Percentiles rank a stretch among this genome's conserved stretches.
These are phyloP conservation scores for Stygiomarasmius scandens DNA, from an alignment of 1,284 basidiomycete genomes.

Conservation along the genomic window DNA sequence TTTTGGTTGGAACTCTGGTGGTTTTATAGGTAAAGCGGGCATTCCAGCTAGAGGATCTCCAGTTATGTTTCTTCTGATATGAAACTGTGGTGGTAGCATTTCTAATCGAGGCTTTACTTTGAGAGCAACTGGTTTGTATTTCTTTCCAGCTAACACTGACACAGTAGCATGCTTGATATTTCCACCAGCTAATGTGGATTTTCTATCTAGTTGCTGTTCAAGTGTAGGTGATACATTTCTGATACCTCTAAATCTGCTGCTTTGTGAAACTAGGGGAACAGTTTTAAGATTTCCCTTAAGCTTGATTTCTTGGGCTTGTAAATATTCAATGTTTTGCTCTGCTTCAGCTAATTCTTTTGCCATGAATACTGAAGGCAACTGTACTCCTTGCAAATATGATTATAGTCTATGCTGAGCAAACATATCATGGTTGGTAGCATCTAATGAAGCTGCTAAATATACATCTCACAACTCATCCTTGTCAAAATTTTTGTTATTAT, in stretches of 20 bases:
- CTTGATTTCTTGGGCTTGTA: too few relatives aligned
- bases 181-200: too few relatives aligned
- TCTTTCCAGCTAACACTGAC: slow-evolving; percentile 22
- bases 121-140: slow-evolving; percentile 39
- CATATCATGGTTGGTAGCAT: too few relatives aligned
- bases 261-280: too few relatives aligned
- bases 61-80: slow-evolving; percentile 33
- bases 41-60: slow-evolving; percentile 36
- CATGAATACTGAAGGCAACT: too few relatives aligned
- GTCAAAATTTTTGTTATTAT: not conserved
- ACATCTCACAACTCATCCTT: not conserved
- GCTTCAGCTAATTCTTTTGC: too few relatives aligned
- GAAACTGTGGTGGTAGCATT: slow-evolving; percentile 30
- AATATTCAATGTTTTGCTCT: too few relatives aligned
- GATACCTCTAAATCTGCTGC: too few relatives aligned
- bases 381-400: too few relatives aligned
- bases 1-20: slow-evolving; percentile 29
- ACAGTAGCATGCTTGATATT: not conserved
- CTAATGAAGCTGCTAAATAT: not conserved
- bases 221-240: not conserved
- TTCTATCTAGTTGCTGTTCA: not conserved
- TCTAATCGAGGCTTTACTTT: slow-evolving; percentile 31
- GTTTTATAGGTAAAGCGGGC: slow-evolving; percentile 24
- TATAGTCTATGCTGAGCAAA: too few relatives aligned
- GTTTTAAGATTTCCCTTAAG: too few relatives aligned